phyloP scores from a whole-genome alignment of 352 stramenopile species.

The Thraustotheca clavata region DNA sequence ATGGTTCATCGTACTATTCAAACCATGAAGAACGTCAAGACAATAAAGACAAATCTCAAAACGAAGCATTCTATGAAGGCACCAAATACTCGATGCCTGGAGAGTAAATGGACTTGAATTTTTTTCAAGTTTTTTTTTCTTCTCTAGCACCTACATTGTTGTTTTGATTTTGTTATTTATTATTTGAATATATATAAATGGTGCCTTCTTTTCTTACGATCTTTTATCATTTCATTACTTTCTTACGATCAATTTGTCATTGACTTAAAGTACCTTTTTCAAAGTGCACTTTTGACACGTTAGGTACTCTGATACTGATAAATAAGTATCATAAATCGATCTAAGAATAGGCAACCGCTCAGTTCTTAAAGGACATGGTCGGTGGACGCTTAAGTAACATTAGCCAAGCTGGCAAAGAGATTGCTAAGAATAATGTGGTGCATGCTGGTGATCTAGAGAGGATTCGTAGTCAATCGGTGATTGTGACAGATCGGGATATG shows the following conservation, averaged over 20 bases:
- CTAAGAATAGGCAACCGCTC: too few species aligned
- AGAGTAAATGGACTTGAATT: neutral
- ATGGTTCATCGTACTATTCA: neutral
- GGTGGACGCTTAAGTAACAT: constrained; percentile 8
- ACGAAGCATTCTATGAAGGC: neutral
- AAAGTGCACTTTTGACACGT: too few species aligned
- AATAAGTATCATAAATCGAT: too few species aligned
- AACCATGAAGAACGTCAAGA: neutral
- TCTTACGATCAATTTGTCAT: too few species aligned
- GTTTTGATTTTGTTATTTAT: constrained; percentile 17
- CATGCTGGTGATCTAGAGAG: constrained; percentile 6
- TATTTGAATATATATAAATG: constrained; percentile 10
- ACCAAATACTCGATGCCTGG: neutral
- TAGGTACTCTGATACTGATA: too few species aligned
- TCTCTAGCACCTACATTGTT: neutral
- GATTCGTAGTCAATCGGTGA: constrained; percentile 7
- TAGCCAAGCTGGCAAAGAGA: constrained; percentile 13
- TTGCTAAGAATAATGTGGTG: neutral
- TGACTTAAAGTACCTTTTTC: too few species aligned
- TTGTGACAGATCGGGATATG: constrained; percentile 12
- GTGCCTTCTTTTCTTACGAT: neutral
- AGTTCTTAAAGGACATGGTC: too few species aligned
- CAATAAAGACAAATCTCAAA: neutral
- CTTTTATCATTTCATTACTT: too few species aligned
- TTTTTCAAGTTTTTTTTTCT: neutral